Conservation (phyloP, 108 stramenopile genomes). For the Nannochloropsis granulata region DNA sequence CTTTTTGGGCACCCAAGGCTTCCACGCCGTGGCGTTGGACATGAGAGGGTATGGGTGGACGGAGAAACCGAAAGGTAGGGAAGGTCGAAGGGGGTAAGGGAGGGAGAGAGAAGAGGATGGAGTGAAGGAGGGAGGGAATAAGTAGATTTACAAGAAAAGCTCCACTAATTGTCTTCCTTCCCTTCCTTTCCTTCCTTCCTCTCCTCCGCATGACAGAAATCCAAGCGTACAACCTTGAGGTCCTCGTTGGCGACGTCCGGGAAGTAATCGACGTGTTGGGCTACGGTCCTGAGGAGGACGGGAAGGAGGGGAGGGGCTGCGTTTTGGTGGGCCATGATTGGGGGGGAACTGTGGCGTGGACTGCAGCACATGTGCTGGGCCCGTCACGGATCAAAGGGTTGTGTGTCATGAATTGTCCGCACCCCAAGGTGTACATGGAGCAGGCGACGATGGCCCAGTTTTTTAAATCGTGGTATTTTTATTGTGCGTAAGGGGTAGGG, state of each 20-base stretch:
- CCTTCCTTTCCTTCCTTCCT: background rate
- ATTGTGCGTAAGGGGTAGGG: background rate
- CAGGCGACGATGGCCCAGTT: background rate
- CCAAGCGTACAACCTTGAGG: background rate
- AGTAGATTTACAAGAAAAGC: background rate
- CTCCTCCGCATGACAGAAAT: background rate
- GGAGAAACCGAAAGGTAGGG: background rate
- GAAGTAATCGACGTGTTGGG: conserved; percentile 8
- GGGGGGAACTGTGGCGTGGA: conserved; percentile 19
- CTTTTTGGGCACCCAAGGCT: background rate
- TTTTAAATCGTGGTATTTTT: background rate
- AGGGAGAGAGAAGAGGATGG: background rate
- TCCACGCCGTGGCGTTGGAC: conserved; percentile 16
- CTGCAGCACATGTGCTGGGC: conserved; percentile 4
- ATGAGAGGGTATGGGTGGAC: conserved; percentile 34
- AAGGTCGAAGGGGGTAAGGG: background rate
- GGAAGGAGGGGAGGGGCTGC: background rate
- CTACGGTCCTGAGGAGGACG: background rate
- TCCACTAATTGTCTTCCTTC: background rate
- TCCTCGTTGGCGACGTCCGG: conserved; percentile 11
- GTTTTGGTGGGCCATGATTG: conserved; percentile 31
- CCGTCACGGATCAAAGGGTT: conserved; percentile 8
- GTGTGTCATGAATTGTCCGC: conserved; percentile 6
- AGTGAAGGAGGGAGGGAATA: background rate
- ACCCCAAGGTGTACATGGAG: background rate